A percentile compares a stretch with the other conserved stretches of the same genome.
Evolutionary conservation across 129 eudicot species (phyloP).

Genomic region (Ambrosia trifida): DNA sequence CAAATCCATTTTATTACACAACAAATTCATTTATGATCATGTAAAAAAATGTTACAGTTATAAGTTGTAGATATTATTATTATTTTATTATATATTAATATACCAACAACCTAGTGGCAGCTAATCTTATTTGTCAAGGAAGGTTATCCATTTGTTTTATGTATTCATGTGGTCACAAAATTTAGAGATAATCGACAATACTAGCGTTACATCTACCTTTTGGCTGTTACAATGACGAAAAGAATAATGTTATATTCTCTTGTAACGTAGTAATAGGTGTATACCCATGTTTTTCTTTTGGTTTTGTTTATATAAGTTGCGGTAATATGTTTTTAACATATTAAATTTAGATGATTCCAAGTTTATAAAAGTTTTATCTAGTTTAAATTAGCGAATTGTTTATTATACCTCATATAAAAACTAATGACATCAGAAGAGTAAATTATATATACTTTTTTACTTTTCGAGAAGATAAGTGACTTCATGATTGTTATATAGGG

Average conservation of each 20-base stretch:
- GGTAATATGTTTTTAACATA: neutral
- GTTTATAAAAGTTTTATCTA: neutral
- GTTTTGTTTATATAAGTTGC: neutral
- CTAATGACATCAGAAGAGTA: neutral
- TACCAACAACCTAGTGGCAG: neutral
- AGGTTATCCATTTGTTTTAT: neutral
- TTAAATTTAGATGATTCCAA: neutral
- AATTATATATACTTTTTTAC: neutral
- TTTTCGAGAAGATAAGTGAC: neutral
- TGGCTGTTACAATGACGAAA: neutral
- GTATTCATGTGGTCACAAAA: constrained; percentile 1
- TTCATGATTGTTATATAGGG: neutral
- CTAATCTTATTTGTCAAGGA: neutral
- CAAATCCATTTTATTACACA: neutral
- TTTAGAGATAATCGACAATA: neutral
- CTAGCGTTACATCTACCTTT: neutral
- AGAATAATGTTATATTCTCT: neutral
- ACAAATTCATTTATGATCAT: neutral
- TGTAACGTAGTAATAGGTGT: neutral
- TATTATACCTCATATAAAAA: neutral
- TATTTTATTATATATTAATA: too few species aligned
- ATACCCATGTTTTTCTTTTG: neutral
- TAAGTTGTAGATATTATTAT: neutral
- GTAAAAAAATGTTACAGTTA: neutral
- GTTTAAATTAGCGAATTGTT: neutral